Base-by-base conservation (phyloP, 129 eudicot genomes). In the Saposhnikovia divaricata region DNA sequence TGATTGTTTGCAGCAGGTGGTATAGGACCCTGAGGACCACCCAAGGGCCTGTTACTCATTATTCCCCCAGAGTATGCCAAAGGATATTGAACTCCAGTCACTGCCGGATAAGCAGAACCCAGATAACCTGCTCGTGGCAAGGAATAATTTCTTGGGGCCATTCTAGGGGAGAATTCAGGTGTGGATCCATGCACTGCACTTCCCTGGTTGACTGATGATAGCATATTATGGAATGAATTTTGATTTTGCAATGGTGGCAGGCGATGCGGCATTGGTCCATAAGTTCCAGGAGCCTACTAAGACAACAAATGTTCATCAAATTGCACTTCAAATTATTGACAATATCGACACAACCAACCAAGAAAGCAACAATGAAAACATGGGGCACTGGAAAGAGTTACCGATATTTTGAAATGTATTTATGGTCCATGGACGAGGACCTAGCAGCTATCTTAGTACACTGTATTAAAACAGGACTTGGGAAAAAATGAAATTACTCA, bases 211-310 rank as follows among this genome's bases (percentile, higher is more conserved):
- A 85, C 70, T 23, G 91, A 80, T 82, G 96, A 91, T 78, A 87
- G 69, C 81, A 87, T 57, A 80, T 85, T 90, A 75, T 87, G 85
- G 46, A 80, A 91, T 34, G 96, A 85, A 39, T 82, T 87, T 70
- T 89, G 98, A 85, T 84, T 90, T 81, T 90, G 99, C 81, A 87
- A 75, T 15, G 88, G 88, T 23, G 96, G 96, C 66, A 85, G 80
- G 81, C 93, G 90, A 83, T 96, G 90, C 70, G 77, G 99, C 90
- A 96, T 78, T 79, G 89, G 87, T 47, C 98, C 98, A 79, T 90
- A 96, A 84, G 93, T 84, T 81, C 99, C 96, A 61, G 93, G 84
- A 85, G 90, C 91, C 99, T 92, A 87, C 83, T 87, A 81, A 84
- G 84, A 83, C 82, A 82, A 59, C 57, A 89, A 73, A 66, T 78